Percentiles rank a stretch among this genome's conserved stretches.
Conservation (phyloP, 352 stramenopile species). For the Pythium sp. region DNA sequence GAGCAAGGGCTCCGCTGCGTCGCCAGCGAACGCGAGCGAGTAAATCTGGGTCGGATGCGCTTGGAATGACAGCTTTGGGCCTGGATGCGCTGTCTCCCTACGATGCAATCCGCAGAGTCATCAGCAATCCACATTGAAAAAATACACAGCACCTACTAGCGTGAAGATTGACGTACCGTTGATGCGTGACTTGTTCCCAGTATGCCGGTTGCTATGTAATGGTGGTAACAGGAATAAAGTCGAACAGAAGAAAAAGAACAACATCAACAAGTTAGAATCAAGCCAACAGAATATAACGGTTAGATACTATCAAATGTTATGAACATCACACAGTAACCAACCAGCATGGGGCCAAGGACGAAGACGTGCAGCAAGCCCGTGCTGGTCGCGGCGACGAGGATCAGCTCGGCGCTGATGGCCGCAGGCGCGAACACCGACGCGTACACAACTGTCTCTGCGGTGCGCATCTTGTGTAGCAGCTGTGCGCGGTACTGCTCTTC, state of each 20-base stretch:
- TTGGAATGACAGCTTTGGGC: slow-evolving; percentile 57
- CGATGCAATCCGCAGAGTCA: neutral
- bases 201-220: slow-evolving; percentile 23
- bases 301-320: neutral
- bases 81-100: slow-evolving; percentile 39
- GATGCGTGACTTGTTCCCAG: slow-evolving; percentile 42
- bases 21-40: slow-evolving; percentile 60
- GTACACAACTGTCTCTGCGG: slow-evolving; percentile 52
- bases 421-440: slow-evolving; percentile 49
- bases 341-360: slow-evolving; percentile 39
- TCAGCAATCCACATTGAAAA: too few relatives aligned
- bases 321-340: neutral
- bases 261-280: too few relatives aligned
- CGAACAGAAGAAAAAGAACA: too few relatives aligned
- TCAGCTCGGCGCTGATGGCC: slow-evolving; percentile 24
- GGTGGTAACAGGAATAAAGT: too few relatives aligned
- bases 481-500: slow-evolving; percentile 42
- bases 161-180: slow-evolving; percentile 27
- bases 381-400: slow-evolving; percentile 69
- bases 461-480: slow-evolving; percentile 54
- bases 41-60: slow-evolving; percentile 76
- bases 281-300: too few relatives aligned
- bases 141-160: neutral
- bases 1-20: slow-evolving; percentile 47
- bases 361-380: slow-evolving; percentile 62